Conservation (phyloP, 768 basidiomycete species). For the Pleurotus platypus region DNA sequence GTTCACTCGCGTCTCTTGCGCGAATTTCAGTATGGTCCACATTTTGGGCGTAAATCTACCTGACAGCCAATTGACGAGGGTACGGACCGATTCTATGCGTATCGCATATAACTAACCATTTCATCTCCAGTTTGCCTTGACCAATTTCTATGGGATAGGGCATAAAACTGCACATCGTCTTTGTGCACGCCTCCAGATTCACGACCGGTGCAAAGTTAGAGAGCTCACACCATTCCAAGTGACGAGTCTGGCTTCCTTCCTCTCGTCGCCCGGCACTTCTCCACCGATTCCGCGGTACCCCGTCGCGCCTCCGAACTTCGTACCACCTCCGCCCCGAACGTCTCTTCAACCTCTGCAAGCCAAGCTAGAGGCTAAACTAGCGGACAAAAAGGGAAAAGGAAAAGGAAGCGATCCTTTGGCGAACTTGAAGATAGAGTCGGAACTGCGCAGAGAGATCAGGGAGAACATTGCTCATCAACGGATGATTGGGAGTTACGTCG, state of each 20-base stretch:
- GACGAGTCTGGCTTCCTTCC: constrained; percentile 88
- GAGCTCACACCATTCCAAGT: constrained; percentile 85
- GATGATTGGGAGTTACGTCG: constrained; percentile 92
- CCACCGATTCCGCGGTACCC: constrained; percentile 62
- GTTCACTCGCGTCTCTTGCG: not conserved
- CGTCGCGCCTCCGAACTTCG: constrained; percentile 54
- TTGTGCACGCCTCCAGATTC: constrained; percentile 90
- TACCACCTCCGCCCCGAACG: constrained; percentile 41
- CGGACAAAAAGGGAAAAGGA: constrained; percentile 19
- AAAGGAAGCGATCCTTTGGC: constrained; percentile 56
- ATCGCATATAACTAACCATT: not conserved
- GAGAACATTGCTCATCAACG: constrained; percentile 92
- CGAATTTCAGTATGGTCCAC: constrained; percentile 62
- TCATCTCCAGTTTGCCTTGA: constrained; percentile 80
- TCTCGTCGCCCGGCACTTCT: constrained; percentile 84
- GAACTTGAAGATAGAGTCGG: constrained; percentile 82
- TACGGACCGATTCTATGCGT: constrained; percentile 29
- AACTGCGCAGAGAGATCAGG: constrained; percentile 74
- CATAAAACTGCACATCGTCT: constrained; percentile 71
- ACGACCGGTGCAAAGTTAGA: constrained; percentile 77
- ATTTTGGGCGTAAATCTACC: constrained; percentile 82
- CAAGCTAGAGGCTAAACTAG: constrained; percentile 27
- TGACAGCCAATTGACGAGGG: constrained; percentile 74
- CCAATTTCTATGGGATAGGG: constrained; percentile 86
- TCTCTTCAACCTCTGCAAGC: constrained; percentile 32